Evolutionary conservation across 139 green algal species (phyloP).

Genomic region (Tetradesmus obliquus): DNA sequence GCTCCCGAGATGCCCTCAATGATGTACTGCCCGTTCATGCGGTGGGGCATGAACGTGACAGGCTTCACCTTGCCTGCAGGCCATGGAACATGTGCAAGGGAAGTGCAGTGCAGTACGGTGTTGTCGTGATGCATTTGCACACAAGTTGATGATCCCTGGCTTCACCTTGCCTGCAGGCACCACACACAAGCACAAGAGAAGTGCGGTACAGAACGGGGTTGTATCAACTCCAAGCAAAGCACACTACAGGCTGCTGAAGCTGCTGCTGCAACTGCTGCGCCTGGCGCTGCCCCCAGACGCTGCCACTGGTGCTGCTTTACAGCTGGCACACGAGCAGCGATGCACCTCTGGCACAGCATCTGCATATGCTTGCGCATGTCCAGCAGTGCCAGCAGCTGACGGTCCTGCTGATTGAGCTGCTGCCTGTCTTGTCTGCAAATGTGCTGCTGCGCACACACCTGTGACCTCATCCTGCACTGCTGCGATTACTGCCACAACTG

Average conservation of each 20-base stretch:
- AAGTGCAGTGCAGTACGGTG: too few relatives aligned
- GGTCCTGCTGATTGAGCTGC: background rate
- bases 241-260: background rate
- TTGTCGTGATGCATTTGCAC: background rate
- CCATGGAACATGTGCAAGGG: background rate
- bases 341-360: too few relatives aligned
- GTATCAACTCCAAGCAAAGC: background rate
- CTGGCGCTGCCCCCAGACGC: too few relatives aligned
- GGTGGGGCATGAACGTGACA: constrained; percentile 69
- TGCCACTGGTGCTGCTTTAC: too few relatives aligned
- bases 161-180: background rate
- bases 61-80: constrained; percentile 56
- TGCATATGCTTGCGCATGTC: too few relatives aligned
- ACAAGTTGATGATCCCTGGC: background rate
- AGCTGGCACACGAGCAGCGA: too few relatives aligned
- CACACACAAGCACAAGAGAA: background rate
- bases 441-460: background rate
- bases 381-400: too few relatives aligned
- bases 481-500: background rate
- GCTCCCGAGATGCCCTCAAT: constrained; percentile 72
- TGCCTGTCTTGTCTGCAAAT: background rate
- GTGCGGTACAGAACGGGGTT: background rate
- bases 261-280: background rate
- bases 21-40: constrained; percentile 79
- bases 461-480: background rate